A percentile compares a stretch with the other conserved stretches of the same genome.
These are phyloP conservation scores for Fusarium incarnatum DNA, from an alignment of 2,329 filamentous ascomycete species.

Conservation along the genomic window DNA sequence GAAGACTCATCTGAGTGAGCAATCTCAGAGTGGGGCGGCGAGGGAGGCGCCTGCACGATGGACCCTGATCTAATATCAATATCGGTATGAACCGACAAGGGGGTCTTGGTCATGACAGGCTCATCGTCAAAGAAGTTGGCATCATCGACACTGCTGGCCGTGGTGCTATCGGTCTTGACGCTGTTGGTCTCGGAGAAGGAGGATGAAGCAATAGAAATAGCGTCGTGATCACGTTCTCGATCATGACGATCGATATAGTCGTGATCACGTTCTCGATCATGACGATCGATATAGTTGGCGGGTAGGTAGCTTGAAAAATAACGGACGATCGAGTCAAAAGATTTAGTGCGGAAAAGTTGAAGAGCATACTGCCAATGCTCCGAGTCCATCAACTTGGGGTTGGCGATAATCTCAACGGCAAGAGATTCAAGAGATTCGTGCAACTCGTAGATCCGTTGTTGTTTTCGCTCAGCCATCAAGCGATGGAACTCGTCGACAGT, in stretches of 20 bases:
- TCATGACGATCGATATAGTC: constrained; percentile 59
- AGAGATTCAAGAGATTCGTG: constrained; percentile 67
- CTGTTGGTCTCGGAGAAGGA: constrained; percentile 55
- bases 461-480: constrained; percentile 65
- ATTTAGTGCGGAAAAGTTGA: constrained; percentile 69
- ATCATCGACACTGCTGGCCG: constrained; percentile 55
- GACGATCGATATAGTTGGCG: constrained; percentile 59
- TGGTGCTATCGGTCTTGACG: constrained; percentile 53
- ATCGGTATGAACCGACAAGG: constrained; percentile 48
- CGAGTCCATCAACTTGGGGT: constrained; percentile 68
- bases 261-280: constrained; percentile 52
- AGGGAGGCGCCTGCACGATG: constrained; percentile 45
- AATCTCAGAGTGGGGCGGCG: constrained; percentile 63
- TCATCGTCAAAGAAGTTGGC: constrained; percentile 59
- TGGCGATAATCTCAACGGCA: constrained; percentile 70
- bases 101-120: constrained; percentile 59
- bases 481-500: constrained; percentile 66
- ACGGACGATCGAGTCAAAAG: constrained; percentile 69
- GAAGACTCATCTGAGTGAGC: constrained; percentile 58
- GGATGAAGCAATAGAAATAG: constrained; percentile 50
- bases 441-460: constrained; percentile 65
- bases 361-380: constrained; percentile 69
- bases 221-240: constrained; percentile 49
- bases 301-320: constrained; percentile 71
- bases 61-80: constrained; percentile 39